Conservation (phyloP, 192 early-diverging fungal species). For the Geosiphon pyriformis region DNA sequence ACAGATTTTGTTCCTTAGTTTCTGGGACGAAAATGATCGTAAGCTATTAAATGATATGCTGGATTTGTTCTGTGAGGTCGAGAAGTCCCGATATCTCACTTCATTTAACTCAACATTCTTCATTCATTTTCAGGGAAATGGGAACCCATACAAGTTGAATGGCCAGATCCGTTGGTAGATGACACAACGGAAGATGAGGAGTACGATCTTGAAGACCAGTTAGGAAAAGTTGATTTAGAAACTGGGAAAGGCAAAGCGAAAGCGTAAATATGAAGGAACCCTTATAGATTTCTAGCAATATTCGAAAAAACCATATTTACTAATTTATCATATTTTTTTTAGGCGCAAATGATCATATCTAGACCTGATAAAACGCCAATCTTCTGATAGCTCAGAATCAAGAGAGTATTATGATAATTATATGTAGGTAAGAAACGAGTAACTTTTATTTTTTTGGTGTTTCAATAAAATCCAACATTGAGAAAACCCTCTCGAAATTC, state of each 20-base stretch:
- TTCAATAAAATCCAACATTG: too few relatives aligned
- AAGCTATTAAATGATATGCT: background rate
- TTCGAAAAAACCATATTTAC: too few relatives aligned
- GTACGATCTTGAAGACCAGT: background rate
- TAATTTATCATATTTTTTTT: too few relatives aligned
- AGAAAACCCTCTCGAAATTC: too few relatives aligned
- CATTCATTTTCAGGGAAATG: background rate
- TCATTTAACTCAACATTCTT: background rate
- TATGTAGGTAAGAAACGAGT: too few relatives aligned
- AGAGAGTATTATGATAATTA: too few relatives aligned
- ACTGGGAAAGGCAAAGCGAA: slow-evolving; percentile 1
- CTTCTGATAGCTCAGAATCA: too few relatives aligned
- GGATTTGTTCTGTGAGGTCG: background rate
- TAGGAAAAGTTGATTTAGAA: background rate
- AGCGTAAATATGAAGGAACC: too few relatives aligned
- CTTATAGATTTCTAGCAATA: too few relatives aligned
- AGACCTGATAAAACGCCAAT: too few relatives aligned
- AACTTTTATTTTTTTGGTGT: too few relatives aligned
- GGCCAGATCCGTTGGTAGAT: background rate
- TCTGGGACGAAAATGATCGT: background rate
- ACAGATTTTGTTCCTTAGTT: background rate
- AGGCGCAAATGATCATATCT: too few relatives aligned
- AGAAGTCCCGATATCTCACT: background rate
- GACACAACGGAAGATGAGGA: background rate
- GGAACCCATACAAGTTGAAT: background rate